These are phyloP conservation scores for Penicillium vulpinum DNA, from an alignment of 2,329 filamentous ascomycete genomes.

Conservation along the genomic window DNA sequence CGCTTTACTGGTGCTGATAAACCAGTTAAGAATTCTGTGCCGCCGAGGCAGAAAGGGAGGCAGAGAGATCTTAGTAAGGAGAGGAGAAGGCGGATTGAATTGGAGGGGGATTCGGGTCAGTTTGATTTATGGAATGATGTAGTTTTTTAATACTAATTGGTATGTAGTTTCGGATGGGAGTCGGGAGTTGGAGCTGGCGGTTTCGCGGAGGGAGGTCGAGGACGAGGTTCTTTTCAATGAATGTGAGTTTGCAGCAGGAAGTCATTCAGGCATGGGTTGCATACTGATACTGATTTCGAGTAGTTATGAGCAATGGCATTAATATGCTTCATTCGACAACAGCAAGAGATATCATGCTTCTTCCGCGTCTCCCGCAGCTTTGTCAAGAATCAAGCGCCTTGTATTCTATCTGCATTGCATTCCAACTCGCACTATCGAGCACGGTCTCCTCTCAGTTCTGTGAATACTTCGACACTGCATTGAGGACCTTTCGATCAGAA, in stretches of 20 bases:
- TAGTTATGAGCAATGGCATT: constrained; percentile 30
- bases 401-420: constrained; percentile 32
- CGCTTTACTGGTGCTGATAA: constrained; percentile 32
- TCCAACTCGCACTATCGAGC: constrained; percentile 26
- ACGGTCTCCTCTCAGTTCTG: constrained; percentile 22
- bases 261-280: neutral
- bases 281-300: neutral
- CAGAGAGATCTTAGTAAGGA: constrained; percentile 27
- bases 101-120: neutral
- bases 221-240: constrained; percentile 25
- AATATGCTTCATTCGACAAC: constrained; percentile 31
- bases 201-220: neutral
- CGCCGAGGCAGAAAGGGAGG: constrained; percentile 26
- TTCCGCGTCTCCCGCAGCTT: constrained; percentile 20
- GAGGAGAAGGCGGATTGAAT: constrained; percentile 6
- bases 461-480: constrained; percentile 30
- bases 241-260: constrained; percentile 17
- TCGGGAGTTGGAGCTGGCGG: neutral
- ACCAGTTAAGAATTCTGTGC: constrained; percentile 26
- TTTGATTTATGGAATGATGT: neutral
- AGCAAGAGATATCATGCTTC: constrained; percentile 22
- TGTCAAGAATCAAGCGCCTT: constrained; percentile 28
- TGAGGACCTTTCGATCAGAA: constrained; percentile 31
- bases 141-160: neutral
- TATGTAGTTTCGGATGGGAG: neutral